Base-by-base conservation (phyloP, 1,139 yeast species). In the Dujonia santamariae region DNA sequence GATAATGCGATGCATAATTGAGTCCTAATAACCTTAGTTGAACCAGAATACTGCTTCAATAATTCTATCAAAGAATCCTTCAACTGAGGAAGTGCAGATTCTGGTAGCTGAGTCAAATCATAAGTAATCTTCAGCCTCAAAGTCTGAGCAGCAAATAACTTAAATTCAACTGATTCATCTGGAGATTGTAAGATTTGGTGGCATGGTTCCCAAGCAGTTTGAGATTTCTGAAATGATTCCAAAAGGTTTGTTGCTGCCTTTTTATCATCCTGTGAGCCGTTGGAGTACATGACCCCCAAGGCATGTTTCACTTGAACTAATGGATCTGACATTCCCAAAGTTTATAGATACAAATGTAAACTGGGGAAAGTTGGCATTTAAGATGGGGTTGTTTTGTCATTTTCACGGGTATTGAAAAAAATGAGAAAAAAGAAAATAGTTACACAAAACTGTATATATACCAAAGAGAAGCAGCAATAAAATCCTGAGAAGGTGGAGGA, bases 91-190 rank as follows among this genome's bases (percentile, higher is more conserved):
- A 77, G 62, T 7, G 42, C 27, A 6, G 68, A 69, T 21, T 56
- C 63, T 0, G 87, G 86, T 3, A 87, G 62, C 56, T 92, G 98
- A 41, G 72, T 68, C 44, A 90, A 67, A 60, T 92, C 97, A 55
- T 85, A 90, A 11, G 86, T 83, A 33, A 87, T 63, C 51, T 88
- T 88, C 26, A 90, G 81, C 44, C 96, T 68, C 42, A 94, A 63
- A 0, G 97, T 90, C 56, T 94, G 98, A 1, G 97, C 85, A 7
- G 94, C 85, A 63, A 94, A 92, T 47, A 92, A 65, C 50, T 79
- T 80, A 30, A 84, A 61, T 46, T 82, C 84, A 18, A 73, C 41
- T 9, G 68, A 40, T 28, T 51, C 50, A 22, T 41, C 44, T 22
- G 40, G 39, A 31, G 47, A 46, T 20, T 47, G 43, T 28, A 69